phyloP scores from a whole-genome alignment of 768 basidiomycete genomes.

The Pleurotus tuber-regium region DNA sequence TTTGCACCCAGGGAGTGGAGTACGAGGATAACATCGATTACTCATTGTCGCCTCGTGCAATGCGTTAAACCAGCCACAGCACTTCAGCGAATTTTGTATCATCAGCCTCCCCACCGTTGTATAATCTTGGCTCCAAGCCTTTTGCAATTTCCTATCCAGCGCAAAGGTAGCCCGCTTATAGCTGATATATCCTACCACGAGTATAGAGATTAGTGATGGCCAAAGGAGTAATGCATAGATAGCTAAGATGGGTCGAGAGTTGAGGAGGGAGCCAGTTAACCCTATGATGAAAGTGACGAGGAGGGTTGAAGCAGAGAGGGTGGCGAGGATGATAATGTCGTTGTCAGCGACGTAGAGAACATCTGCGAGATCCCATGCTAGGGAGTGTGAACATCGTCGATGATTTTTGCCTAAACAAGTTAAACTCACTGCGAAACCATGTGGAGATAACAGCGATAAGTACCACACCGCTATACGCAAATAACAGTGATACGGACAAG shows the following conservation, averaged over 20 bases:
- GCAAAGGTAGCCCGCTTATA: constrained; percentile 61
- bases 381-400: constrained; percentile 5
- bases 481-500: constrained; percentile 51
- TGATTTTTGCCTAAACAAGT: not conserved
- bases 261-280: constrained; percentile 56
- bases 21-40: constrained; percentile 56
- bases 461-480: constrained; percentile 50
- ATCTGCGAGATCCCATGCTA: constrained; percentile 63
- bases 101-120: constrained; percentile 49
- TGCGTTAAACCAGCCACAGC: constrained; percentile 66
- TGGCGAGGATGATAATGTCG: constrained; percentile 53
- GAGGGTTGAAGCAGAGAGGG: constrained; percentile 53
- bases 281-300: constrained; percentile 61
- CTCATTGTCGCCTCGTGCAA: constrained; percentile 60
- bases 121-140: constrained; percentile 66
- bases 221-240: constrained; percentile 67
- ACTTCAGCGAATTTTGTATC: constrained; percentile 60
- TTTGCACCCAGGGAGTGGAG: constrained; percentile 68
- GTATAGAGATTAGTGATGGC: constrained; percentile 55
- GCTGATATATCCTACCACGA: constrained; percentile 60
- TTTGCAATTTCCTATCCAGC: constrained; percentile 64
- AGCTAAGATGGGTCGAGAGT: constrained; percentile 66
- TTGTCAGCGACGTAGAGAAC: constrained; percentile 61
- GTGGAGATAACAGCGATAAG: constrained; percentile 53
- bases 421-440: constrained; percentile 53